These are phyloP conservation scores for Aspergillus sp. DNA, from an alignment of 2,329 filamentous ascomycete species.

Conservation along the genomic window DNA sequence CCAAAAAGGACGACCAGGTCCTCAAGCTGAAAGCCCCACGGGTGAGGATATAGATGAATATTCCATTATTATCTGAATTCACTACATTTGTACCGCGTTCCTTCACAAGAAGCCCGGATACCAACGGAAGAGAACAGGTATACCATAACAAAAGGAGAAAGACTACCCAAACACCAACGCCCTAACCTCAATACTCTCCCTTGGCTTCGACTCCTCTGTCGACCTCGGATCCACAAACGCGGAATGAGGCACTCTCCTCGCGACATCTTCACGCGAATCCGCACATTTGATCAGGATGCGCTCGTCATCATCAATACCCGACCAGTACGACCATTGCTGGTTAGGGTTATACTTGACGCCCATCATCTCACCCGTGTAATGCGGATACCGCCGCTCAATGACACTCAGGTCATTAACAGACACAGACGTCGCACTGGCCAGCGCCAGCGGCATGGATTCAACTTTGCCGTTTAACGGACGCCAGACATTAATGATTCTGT, in stretches of 20 bases:
- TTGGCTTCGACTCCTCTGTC: constrained; percentile 64
- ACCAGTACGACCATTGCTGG: constrained; percentile 78
- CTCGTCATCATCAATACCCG: constrained; percentile 72
- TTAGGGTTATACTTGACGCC: constrained; percentile 60
- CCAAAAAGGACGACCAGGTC: no score
- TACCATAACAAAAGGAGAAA: no score
- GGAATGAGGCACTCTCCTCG: constrained; percentile 62
- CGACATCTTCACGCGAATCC: constrained; percentile 54
- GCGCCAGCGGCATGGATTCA: constrained; percentile 56
- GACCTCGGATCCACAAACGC: constrained; percentile 78
- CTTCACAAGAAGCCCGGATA: no score
- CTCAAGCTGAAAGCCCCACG: no score
- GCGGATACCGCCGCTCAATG: constrained; percentile 72
- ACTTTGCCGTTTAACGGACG: constrained; percentile 63
- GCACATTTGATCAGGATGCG: constrained; percentile 76
- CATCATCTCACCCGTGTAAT: constrained; percentile 72
- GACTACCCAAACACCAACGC: constrained; percentile 72
- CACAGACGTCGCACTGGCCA: constrained; percentile 50
- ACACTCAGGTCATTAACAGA: constrained; percentile 59
- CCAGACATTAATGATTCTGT: constrained; percentile 89
- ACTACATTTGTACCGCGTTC: no score
- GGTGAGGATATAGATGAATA: no score
- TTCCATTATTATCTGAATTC: no score
- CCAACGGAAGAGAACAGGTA: no score
- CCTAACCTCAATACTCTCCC: constrained; percentile 89